These are phyloP conservation scores for Trichoderma gamsii DNA, from an alignment of 495 filamentous ascomycete genomes.

Conservation along the genomic window DNA sequence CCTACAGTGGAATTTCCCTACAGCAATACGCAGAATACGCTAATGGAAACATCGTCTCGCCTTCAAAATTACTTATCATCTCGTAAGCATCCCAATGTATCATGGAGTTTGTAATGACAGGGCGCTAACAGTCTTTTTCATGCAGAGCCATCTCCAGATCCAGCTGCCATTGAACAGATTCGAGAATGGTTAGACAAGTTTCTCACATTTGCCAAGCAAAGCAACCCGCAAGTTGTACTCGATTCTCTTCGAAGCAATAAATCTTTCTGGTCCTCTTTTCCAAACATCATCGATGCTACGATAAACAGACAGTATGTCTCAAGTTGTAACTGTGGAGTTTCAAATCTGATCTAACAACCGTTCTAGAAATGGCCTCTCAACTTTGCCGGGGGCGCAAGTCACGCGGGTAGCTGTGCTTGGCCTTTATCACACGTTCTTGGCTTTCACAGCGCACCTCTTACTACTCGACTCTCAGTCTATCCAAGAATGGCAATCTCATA, in stretches of 20 bases:
- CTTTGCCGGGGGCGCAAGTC: constrained; percentile 10
- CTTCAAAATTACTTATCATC: constrained; percentile 34
- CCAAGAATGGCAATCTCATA: not conserved
- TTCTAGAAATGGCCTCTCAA: not conserved
- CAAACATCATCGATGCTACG: constrained; percentile 24
- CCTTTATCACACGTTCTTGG: constrained; percentile 29
- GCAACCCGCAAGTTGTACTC: constrained; percentile 22
- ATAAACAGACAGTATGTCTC: constrained; percentile 23
- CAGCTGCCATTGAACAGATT: constrained; percentile 33
- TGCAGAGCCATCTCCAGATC: constrained; percentile 33
- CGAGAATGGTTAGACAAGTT: constrained; percentile 41
- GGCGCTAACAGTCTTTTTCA: constrained; percentile 15
- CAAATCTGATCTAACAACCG: too few relatives aligned
- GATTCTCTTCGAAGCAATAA: constrained; percentile 35
- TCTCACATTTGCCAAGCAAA: constrained; percentile 27
- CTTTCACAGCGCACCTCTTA: constrained; percentile 28
- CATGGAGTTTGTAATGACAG: constrained; percentile 13
- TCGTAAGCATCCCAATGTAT: constrained; percentile 25
- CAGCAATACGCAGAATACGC: constrained; percentile 32
- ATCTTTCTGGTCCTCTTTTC: constrained; percentile 32
- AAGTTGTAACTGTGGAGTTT: too few relatives aligned
- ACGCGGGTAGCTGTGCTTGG: constrained; percentile 23
- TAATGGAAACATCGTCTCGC: constrained; percentile 31
- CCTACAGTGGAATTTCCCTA: constrained; percentile 36
- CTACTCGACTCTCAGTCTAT: constrained; percentile 25